Base-by-base conservation (phyloP, 108 stramenopile species). In the Parietichytrium sp. region DNA sequence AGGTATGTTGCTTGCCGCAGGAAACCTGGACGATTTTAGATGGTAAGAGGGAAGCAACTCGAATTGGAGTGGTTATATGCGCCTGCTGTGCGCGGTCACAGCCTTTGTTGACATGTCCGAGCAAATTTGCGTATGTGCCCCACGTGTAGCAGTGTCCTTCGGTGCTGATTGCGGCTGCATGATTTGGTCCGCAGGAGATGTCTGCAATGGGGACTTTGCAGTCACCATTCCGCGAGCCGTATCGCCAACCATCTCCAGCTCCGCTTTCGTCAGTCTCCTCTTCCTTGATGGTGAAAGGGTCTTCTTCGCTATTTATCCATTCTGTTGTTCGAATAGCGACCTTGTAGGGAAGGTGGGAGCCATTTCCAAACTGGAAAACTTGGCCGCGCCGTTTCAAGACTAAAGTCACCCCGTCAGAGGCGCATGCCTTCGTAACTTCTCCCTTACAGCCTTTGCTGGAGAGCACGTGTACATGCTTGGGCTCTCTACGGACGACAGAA, bases 31-130 rank as follows among this genome's bases (percentile, higher is more conserved):
- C 61, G 42, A 72, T 72, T n/a, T 25, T 16, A 12, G 36, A 42
- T 25, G 23, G 10, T 25, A 33, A 12, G 38, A 72, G 45, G 8
- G 61, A 33, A n/a, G 61, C 20, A 8, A 72, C 61, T n/a, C 61
- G 61, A 6, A 33, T 8, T 8, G 61, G 61, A 1, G 1, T 72
- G 1, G 42, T 45, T 8, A 42, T 72, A 20, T 72, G 61, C 13
- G 61, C 61, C 13, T 45, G 33, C 6, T 72, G 38, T 33, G 36
- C 33, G 0, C 61, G 33, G 20, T 27, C 42, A 42, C 61, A 72
- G 6, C 61, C 61, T 20, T 72, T 72, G 61, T n/a, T 42, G 16
- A 42, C 61, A 38, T 72, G 61, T n/a, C 61, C 61, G 16, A 72
- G 20, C 29, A 72, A 42, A 42, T 25, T 72, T 7, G 61, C 61